Conservation (phyloP, 495 filamentous ascomycete species). For the Pyrenopolyporus hunteri region DNA sequence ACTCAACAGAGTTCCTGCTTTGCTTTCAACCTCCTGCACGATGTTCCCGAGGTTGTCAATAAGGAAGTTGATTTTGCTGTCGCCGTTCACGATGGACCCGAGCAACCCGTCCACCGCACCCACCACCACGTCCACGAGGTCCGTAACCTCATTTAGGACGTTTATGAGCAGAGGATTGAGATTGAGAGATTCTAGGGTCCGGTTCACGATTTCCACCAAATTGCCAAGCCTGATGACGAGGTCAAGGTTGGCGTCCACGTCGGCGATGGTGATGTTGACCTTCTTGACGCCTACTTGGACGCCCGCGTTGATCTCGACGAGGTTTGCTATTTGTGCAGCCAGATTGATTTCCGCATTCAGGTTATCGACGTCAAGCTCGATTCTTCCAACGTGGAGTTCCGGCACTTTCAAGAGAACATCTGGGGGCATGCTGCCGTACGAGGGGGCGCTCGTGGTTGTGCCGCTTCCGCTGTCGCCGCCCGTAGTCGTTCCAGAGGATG, state of each 20-base stretch:
- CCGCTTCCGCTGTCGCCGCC: conserved; percentile 19
- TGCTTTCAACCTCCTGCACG: conserved; percentile 57
- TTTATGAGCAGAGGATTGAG: conserved; percentile 63
- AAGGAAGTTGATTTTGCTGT: conserved; percentile 57
- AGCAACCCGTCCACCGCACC: conserved; percentile 61
- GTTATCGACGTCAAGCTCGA: conserved; percentile 62
- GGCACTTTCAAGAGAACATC: conserved; percentile 63
- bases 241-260: conserved; percentile 61
- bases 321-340: conserved; percentile 59
- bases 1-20: conserved; percentile 45
- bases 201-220: conserved; percentile 63
- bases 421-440: conserved; percentile 45
- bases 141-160: conserved; percentile 57
- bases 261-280: conserved; percentile 64
- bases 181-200: conserved; percentile 60
- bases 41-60: conserved; percentile 67
- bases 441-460: conserved; percentile 19
- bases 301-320: conserved; percentile 62
- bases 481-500: conserved; percentile 21
- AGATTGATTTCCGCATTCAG: conserved; percentile 61
- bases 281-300: conserved; percentile 58
- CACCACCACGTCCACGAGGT: conserved; percentile 55
- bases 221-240: conserved; percentile 62
- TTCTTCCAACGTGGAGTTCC: conserved; percentile 58
- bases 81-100: conserved; percentile 59